These are phyloP conservation scores for Croton setiger DNA, from an alignment of 441 rosid genomes.

Conservation along the genomic window DNA sequence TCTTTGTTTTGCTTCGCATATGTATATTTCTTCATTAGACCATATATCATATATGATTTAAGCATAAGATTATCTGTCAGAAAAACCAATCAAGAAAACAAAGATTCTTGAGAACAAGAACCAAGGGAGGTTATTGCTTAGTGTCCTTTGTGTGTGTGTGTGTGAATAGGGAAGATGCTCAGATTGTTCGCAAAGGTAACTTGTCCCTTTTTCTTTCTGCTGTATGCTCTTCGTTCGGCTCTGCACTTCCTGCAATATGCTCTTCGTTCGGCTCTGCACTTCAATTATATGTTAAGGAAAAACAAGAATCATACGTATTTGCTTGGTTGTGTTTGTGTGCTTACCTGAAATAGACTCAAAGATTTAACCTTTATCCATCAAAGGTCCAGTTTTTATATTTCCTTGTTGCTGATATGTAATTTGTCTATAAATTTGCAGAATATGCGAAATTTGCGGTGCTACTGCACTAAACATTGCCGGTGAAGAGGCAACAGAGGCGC, in stretches of 20 bases:
- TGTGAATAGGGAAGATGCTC: not conserved
- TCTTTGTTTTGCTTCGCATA: not conserved
- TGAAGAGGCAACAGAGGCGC: slow-evolving; percentile 29
- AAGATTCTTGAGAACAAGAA: not conserved
- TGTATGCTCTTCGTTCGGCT: not conserved
- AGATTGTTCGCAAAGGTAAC: not conserved
- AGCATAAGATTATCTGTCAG: not conserved
- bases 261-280: not conserved
- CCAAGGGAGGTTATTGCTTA: not conserved
- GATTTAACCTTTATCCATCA: not conserved
- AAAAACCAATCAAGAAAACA: not conserved
- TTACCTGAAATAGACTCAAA: not conserved
- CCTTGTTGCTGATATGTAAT: not conserved
- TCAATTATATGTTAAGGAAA: not conserved
- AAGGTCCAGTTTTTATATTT: too few species aligned
- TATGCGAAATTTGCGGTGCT: slow-evolving; percentile 60
- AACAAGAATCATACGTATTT: not conserved
- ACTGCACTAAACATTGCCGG: slow-evolving; percentile 39
- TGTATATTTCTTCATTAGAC: not conserved
- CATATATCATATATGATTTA: not conserved
- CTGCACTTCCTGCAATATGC: not conserved
- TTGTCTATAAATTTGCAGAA: slow-evolving; percentile 33
- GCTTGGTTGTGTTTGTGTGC: not conserved
- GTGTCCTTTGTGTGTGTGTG: not conserved
- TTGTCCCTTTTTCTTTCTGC: not conserved